A percentile compares a stretch with the other conserved stretches of the same genome.
Evolutionary conservation across 2,329 filamentous ascomycete genomes (phyloP).

Genomic region (Xylaria sp.): DNA sequence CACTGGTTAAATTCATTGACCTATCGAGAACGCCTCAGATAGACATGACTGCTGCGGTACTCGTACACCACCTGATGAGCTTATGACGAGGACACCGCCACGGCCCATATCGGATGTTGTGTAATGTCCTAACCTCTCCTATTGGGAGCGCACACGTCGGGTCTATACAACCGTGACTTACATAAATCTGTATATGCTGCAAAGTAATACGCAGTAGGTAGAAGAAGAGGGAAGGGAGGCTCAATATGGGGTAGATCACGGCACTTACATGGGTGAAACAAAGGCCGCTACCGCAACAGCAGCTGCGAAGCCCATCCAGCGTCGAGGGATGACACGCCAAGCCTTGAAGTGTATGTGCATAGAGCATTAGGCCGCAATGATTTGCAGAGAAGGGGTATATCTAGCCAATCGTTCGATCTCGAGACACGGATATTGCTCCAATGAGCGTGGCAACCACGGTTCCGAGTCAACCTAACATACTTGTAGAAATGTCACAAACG

Average conservation of each 20-base stretch:
- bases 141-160: slow-evolving; percentile 2
- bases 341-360: background rate
- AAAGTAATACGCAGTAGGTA: background rate
- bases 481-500: too few species aligned
- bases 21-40: background rate
- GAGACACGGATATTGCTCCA: background rate
- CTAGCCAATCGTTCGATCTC: background rate
- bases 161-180: slow-evolving; percentile 1
- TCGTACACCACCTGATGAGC: background rate
- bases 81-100: slow-evolving; percentile 1
- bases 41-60: background rate
- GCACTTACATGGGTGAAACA: background rate
- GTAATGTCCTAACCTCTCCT: background rate
- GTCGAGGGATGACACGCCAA: background rate
- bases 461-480: background rate
- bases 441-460: background rate
- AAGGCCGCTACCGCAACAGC: background rate
- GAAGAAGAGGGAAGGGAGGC: background rate
- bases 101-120: background rate
- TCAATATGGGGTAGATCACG: background rate
- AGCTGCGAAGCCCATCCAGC: background rate
- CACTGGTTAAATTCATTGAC: background rate
- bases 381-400: background rate
- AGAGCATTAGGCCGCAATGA: background rate
- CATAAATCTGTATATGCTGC: background rate